Conservation (phyloP, 345 rosid species). For the Lepidium aucheri region DNA sequence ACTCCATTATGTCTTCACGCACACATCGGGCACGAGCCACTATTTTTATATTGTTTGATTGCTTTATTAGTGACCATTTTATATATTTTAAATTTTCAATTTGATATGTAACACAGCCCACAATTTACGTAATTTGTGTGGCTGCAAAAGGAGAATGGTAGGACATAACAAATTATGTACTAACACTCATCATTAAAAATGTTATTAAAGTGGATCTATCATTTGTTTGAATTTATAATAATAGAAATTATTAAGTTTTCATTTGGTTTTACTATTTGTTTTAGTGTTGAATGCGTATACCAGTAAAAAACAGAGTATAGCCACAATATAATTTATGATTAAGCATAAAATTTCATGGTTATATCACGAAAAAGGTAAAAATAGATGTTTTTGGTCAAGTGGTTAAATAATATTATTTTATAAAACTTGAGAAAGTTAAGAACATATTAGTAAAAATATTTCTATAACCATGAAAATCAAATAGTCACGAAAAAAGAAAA, state of each 20-base stretch:
- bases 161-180: neutral
- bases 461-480: no score
- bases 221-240: neutral
- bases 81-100: neutral
- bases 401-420: no score
- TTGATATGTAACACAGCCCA: neutral
- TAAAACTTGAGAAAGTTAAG: no score
- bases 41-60: neutral
- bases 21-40: constrained; percentile 20
- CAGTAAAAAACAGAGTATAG: no score
- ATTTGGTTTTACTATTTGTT: neutral
- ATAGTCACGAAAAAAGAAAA: no score
- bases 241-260: neutral
- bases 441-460: no score
- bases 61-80: neutral
- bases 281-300: no score
- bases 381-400: no score
- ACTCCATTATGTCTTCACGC: constrained; percentile 24
- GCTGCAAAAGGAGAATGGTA: neutral
- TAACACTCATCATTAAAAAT: no score
- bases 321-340: no score
- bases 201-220: neutral
- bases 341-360: no score
- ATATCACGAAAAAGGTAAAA: no score
- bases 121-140: neutral